Base-by-base conservation (phyloP, 1,139 yeast genomes). In the Candida smagusa region DNA sequence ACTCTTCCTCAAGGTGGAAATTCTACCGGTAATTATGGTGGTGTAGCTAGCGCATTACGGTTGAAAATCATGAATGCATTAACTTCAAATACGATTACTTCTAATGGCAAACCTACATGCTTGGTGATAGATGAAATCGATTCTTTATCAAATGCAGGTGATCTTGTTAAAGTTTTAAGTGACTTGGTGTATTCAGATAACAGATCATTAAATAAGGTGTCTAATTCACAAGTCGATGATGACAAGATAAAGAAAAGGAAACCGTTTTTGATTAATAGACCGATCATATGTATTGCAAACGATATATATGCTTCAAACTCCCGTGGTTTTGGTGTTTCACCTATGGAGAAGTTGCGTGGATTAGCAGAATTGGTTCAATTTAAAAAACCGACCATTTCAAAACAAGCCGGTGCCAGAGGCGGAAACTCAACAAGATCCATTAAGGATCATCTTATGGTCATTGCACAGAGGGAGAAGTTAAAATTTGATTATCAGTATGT, bases 261-360 rank as follows among this genome's bases (percentile, higher is more conserved):
- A 28, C 71, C 67, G 30, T 61, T 56, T 36, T 31, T 81, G 4
- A 60, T 90, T 33, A 68, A 74, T 48, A 70, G 98, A 46, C 98
- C 98, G 1, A 88, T 92, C 13, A 86, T 92, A 38, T 92, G 96
- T 35, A 79, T 92, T 40, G 95, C 97, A 55, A 92, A 92, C 57
- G 96, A 92, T 53, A 73, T 84, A 1, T 90, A 84, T 54, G 75
- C 86, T 1, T 74, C 78, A 4, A 74, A 37, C 7, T 33, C 53
- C 6, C 43, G 52, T 6, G 41, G 51, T 9, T 49, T 48, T 23
- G 58, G 64, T 6, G 54, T 57, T 1, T 58, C 58, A 32, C 64
- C 86, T 4, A 67, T 92, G 62, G 94, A 89, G 38, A 80, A 78
- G 43, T 63, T 92, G 43, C 75, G 94, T 44, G 83, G 83, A 1